These are phyloP conservation scores for Nannochloris sp. DNA, from an alignment of 139 green algal genomes.

Conservation along the genomic window DNA sequence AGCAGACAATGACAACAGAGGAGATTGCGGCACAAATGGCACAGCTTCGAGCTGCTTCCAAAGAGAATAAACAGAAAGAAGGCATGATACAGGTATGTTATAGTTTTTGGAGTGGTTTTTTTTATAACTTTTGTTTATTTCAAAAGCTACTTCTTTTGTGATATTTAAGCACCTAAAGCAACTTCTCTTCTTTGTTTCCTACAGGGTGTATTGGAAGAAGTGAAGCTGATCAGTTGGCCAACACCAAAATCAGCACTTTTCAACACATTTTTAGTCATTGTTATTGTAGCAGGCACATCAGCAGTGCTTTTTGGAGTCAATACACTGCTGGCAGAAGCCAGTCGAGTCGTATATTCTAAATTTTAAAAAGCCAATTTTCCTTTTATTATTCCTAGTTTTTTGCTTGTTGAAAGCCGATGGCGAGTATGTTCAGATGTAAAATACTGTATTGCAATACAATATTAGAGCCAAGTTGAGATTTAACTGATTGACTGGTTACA, in stretches of 20 bases:
- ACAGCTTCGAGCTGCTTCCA: background rate
- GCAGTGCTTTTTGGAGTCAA: slow-evolving; percentile 48
- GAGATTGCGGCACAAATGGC: slow-evolving; percentile 6
- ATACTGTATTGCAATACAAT: no score
- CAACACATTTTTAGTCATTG: slow-evolving; percentile 51
- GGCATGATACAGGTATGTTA: slow-evolving; percentile 4
- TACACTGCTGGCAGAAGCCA: slow-evolving; percentile 33
- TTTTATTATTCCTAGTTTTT: no score
- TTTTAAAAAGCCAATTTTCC: background rate
- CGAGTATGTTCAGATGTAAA: no score
- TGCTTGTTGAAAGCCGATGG: no score
- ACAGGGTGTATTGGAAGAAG: slow-evolving; percentile 49
- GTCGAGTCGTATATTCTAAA: slow-evolving; percentile 18
- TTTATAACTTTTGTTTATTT: background rate
- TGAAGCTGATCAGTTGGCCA: slow-evolving; percentile 56
- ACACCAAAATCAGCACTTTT: slow-evolving; percentile 24
- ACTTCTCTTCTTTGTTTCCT: slow-evolving; percentile 2
- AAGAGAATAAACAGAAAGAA: slow-evolving; percentile 10
- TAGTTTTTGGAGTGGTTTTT: background rate
- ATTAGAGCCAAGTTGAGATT: no score
- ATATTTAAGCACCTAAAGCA: background rate
- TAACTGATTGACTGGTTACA: no score
- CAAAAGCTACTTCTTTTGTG: background rate
- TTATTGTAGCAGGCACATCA: slow-evolving; percentile 35
- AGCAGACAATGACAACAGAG: background rate